These are phyloP conservation scores for Globisporangium parvum DNA, from an alignment of 352 stramenopile genomes.

Conservation along the genomic window DNA sequence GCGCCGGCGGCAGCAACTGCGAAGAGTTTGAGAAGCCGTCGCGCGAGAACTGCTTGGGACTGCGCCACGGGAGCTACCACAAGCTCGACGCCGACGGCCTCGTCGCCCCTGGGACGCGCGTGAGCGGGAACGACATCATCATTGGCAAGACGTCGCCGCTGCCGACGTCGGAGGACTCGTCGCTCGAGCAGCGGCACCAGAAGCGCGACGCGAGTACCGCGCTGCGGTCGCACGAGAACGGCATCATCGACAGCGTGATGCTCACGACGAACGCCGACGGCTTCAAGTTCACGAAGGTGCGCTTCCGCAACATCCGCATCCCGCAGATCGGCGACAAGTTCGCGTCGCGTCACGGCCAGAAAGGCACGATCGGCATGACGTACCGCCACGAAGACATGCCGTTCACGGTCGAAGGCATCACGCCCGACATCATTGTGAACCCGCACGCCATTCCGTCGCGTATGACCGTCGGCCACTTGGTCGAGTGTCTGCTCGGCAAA, in stretches of 20 bases:
- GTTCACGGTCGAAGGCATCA: conserved; percentile 98
- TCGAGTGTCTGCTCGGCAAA: conserved; percentile 99
- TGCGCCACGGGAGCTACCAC: conserved; percentile 96
- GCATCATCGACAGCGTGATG: conserved; percentile 99
- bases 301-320: conserved; percentile 97
- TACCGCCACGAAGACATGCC: conserved; percentile 99
- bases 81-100: conserved; percentile 99
- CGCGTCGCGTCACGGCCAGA: conserved; percentile 87
- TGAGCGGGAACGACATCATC: conserved; percentile 98
- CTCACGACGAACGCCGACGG: conserved; percentile 97
- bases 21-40: conserved; percentile 96
- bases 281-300: conserved; percentile 97
- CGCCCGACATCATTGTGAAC: conserved; percentile 99
- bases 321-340: conserved; percentile 99
- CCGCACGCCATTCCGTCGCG: conserved; percentile 99
- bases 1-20: conserved; percentile 55
- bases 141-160: conserved; percentile 98
- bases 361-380: conserved; percentile 98
- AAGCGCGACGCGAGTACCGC: conserved; percentile 97
- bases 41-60: conserved; percentile 91
- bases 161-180: conserved; percentile 71
- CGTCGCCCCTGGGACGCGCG: conserved; percentile 92
- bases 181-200: conserved; percentile 86
- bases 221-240: conserved; percentile 97
- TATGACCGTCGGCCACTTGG: conserved; percentile 99